A percentile compares a stretch with the other conserved stretches of the same genome.
Conservation (phyloP, 2,329 filamentous ascomycete genomes). For the Penicillium decumbens region DNA sequence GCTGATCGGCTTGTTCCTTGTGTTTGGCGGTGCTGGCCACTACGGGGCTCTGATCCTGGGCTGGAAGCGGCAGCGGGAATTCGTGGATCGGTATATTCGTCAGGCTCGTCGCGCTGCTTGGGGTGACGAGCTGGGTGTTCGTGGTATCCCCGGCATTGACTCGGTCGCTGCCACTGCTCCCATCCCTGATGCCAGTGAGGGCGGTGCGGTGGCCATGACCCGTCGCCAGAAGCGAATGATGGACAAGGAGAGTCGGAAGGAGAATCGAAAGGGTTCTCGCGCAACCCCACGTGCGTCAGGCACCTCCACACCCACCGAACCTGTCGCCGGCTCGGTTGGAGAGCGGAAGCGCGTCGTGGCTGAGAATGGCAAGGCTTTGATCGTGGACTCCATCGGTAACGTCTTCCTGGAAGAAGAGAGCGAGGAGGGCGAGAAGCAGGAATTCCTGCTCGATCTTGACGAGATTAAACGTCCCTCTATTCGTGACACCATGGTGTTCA, state of each 20-base stretch:
- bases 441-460: slow-evolving; percentile 83
- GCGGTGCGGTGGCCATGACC: slow-evolving; percentile 62
- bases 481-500: slow-evolving; percentile 75
- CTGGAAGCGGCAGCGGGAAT: slow-evolving; percentile 86
- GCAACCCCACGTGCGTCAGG: slow-evolving; percentile 37
- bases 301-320: slow-evolving; percentile 51
- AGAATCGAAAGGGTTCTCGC: slow-evolving; percentile 50
- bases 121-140: slow-evolving; percentile 70
- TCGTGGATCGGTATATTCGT: slow-evolving; percentile 84
- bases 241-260: slow-evolving; percentile 71
- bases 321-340: slow-evolving; percentile 59
- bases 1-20: slow-evolving; percentile 72
- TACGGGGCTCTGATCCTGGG: slow-evolving; percentile 79
- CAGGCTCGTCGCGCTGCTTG: slow-evolving; percentile 84
- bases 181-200: slow-evolving; percentile 47
- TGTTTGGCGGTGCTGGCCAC: slow-evolving; percentile 78
- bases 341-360: slow-evolving; percentile 82
- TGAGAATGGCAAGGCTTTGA: slow-evolving; percentile 89
- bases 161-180: slow-evolving; percentile 36
- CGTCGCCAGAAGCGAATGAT: slow-evolving; percentile 82
- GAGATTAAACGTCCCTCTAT: slow-evolving; percentile 75
- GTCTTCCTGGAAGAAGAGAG: slow-evolving; percentile 92
- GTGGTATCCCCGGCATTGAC: slow-evolving; percentile 64
- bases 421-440: slow-evolving; percentile 75
- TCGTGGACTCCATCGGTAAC: slow-evolving; percentile 87